Conservation (phyloP, 1,284 basidiomycete genomes). For the Ceratobasidium sp. region DNA sequence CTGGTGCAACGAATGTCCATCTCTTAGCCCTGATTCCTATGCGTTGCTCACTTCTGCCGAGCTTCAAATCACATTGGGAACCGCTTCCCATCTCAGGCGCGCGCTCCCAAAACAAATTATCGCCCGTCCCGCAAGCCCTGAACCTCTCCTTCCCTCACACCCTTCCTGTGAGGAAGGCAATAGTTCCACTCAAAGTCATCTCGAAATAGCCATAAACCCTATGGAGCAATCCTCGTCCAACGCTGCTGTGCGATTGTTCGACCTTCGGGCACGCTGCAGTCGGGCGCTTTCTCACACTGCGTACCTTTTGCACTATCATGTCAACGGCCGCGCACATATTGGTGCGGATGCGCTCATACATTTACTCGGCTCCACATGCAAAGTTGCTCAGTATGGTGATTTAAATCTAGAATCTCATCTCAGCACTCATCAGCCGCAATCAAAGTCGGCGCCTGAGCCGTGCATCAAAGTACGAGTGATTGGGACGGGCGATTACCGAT, state of each 20-base stretch:
- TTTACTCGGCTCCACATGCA: neutral
- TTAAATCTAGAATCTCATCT: neutral
- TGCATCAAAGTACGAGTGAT: neutral
- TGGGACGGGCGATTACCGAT: neutral
- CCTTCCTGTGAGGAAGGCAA: neutral
- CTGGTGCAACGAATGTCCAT: neutral
- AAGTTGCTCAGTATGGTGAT: neutral
- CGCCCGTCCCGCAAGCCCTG: too few species aligned
- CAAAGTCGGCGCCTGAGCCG: neutral
- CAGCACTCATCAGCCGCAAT: slow-evolving; percentile 2
- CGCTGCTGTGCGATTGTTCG: neutral
- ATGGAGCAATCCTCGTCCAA: too few species aligned
- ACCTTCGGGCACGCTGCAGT: slow-evolving; percentile 22
- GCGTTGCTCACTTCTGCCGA: neutral
- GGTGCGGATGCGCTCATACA: neutral
- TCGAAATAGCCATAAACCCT: neutral
- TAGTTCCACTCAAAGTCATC: too few species aligned
- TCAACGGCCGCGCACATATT: neutral
- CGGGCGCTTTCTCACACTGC: neutral
- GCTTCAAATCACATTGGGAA: neutral
- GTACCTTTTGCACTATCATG: neutral
- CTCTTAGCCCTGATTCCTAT: slow-evolving; percentile 9
- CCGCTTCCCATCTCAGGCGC: neutral
- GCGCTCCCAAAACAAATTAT: too few species aligned
- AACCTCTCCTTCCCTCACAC: too few species aligned